Conservation (phyloP, 805 yeast genomes). For the Lachancea fermentati region DNA sequence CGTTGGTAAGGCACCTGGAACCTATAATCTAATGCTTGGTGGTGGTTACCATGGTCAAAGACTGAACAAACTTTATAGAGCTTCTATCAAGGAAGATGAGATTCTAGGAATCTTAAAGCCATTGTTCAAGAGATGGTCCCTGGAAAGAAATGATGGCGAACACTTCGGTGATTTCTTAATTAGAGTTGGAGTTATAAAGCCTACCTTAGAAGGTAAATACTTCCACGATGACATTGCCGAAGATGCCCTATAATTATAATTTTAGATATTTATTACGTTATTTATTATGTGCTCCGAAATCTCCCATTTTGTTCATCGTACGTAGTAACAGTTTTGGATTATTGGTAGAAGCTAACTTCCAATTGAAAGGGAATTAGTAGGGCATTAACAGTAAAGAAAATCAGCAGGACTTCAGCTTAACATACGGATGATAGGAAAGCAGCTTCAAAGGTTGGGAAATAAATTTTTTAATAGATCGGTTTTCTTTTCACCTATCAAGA, state of each 20-base stretch:
- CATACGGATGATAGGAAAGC: no score
- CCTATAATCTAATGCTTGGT: slow-evolving; percentile 89
- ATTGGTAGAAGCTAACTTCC: no score
- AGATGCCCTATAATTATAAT: slow-evolving; percentile 45
- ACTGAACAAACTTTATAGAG: slow-evolving; percentile 80
- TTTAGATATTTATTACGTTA: no score
- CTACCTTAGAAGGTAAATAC: slow-evolving; percentile 83
- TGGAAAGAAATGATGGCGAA: slow-evolving; percentile 86
- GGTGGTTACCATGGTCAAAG: slow-evolving; percentile 95
- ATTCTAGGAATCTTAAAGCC: slow-evolving; percentile 73
- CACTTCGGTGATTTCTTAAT: slow-evolving; percentile 93
- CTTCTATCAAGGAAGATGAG: slow-evolving; percentile 87
- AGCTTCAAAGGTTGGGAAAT: no score
- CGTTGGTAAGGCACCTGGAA: slow-evolving; percentile 91
- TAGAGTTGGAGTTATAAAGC: slow-evolving; percentile 81
- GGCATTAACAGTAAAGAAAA: no score
- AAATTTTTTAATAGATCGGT: no score
- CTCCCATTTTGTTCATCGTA: not conserved
- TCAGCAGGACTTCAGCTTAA: no score
- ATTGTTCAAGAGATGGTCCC: slow-evolving; percentile 87
- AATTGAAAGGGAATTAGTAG: no score
- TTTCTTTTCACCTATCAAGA: no score
- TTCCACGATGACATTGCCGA: slow-evolving; percentile 94
- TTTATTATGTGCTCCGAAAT: no score
- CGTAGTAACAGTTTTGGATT: not conserved